Conservation (phyloP, 768 basidiomycete species). For the Boletus subcaerulescens region DNA sequence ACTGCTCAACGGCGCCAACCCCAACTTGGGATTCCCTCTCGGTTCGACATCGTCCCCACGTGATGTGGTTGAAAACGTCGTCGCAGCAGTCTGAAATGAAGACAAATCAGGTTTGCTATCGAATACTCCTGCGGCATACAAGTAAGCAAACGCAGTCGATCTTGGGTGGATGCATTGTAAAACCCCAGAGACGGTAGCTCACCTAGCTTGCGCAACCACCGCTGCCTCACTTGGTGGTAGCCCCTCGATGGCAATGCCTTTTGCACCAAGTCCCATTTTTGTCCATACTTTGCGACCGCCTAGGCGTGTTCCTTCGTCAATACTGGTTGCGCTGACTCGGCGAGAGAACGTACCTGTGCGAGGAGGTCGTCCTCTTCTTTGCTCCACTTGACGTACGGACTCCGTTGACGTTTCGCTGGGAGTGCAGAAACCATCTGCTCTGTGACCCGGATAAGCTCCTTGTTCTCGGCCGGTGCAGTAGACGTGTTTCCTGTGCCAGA, state of each 20-base stretch:
- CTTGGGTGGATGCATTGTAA: neutral
- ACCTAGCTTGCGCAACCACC: slow-evolving; percentile 43
- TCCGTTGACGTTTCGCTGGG: slow-evolving; percentile 34
- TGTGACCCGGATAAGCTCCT: slow-evolving; percentile 23
- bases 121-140: slow-evolving; percentile 27
- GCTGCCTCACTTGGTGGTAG: slow-evolving; percentile 42
- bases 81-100: slow-evolving; percentile 30
- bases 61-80: slow-evolving; percentile 13
- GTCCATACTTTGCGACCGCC: slow-evolving; percentile 40
- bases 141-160: neutral
- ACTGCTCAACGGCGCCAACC: slow-evolving; percentile 38
- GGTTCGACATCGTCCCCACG: slow-evolving; percentile 19
- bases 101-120: slow-evolving; percentile 36
- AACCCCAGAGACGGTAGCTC: neutral
- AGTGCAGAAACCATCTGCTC: slow-evolving; percentile 30
- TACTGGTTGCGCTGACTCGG: neutral
- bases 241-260: slow-evolving; percentile 39
- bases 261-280: slow-evolving; percentile 41
- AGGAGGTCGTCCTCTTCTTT: slow-evolving; percentile 42
- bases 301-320: slow-evolving; percentile 8
- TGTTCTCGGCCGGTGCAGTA: slow-evolving; percentile 12
- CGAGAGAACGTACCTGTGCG: slow-evolving; percentile 28
- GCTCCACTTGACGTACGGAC: slow-evolving; percentile 43
- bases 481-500: neutral
- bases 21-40: slow-evolving; percentile 36